Evolutionary conservation across 148 eudicot genomes (phyloP).

Genomic region (Cornus kousa): DNA sequence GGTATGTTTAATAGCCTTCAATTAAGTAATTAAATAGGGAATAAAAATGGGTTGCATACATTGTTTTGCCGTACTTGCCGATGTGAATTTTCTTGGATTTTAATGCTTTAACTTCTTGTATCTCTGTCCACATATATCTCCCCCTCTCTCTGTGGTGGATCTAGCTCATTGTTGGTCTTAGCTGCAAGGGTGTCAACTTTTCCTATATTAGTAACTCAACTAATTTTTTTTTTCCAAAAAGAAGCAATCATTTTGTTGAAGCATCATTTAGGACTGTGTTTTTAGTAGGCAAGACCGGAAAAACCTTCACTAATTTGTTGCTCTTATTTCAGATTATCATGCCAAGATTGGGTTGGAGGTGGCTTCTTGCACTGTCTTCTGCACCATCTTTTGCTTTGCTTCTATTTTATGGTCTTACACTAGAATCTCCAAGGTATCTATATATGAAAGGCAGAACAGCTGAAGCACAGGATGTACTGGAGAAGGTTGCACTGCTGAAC

Average conservation of each 20-base stretch:
- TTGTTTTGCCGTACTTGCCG: background rate
- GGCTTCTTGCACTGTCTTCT: slow-evolving; percentile 41
- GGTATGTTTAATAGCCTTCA: slow-evolving; percentile 20
- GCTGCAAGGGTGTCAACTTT: background rate
- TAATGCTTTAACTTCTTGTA: background rate
- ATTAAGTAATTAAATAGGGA: no score
- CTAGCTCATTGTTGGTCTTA: background rate
- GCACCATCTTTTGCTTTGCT: slow-evolving; percentile 32
- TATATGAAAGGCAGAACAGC: slow-evolving; percentile 27
- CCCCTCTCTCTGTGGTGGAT: background rate
- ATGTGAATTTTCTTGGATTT: background rate
- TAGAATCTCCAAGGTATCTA: slow-evolving; percentile 48
- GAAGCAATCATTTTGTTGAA: no score
- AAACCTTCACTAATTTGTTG: background rate
- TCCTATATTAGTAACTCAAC: background rate
- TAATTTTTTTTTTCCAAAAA: no score
- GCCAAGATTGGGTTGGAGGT: slow-evolving; percentile 54
- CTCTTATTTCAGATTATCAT: slow-evolving; percentile 33
- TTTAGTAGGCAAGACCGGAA: background rate
- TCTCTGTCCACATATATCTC: background rate
- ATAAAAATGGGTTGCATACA: no score
- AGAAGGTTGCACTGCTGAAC: slow-evolving; percentile 33
- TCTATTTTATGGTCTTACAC: slow-evolving; percentile 25
- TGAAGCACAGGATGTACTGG: slow-evolving; percentile 29
- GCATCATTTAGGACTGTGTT: background rate